A percentile compares a stretch with the other conserved stretches of the same genome.
Conservation (phyloP, 2,329 filamentous ascomycete species). For the Ophiostoma ulmi region DNA sequence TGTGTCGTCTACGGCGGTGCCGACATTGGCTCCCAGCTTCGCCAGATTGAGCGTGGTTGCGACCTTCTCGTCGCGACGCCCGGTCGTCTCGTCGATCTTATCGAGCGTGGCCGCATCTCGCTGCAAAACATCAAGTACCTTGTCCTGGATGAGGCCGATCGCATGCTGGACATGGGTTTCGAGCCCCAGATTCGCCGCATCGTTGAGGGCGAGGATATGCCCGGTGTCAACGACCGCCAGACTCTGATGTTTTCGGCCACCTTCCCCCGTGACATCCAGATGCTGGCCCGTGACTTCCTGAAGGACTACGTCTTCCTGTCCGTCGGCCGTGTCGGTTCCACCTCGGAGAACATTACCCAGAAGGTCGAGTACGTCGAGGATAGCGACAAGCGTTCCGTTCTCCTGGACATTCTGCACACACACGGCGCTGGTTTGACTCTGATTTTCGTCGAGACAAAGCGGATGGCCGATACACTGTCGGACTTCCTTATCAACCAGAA, state of each 20-base stretch:
- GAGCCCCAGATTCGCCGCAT: constrained; percentile 99
- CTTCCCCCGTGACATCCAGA: constrained; percentile 98
- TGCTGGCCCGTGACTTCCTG: constrained; percentile 96
- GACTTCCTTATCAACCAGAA: constrained; percentile 98
- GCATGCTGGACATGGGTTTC: constrained; percentile 99
- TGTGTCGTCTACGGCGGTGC: constrained; percentile 99
- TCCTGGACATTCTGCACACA: constrained; percentile 95
- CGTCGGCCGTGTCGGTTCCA: constrained; percentile 95
- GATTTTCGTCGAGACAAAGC: constrained; percentile 99
- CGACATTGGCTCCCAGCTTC: constrained; percentile 95
- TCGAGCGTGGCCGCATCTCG: constrained; percentile 97
- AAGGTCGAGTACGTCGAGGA: constrained; percentile 97
- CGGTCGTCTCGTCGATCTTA: constrained; percentile 93
- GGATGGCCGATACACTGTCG: constrained; percentile 95
- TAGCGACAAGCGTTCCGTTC: constrained; percentile 89
- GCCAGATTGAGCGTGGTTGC: constrained; percentile 94
- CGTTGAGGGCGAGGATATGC: constrained; percentile 98
- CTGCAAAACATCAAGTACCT: constrained; percentile 99
- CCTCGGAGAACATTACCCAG: constrained; percentile 99
- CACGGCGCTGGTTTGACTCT: constrained; percentile 82
- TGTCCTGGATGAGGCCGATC: constrained; percentile 97
- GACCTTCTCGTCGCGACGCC: constrained; percentile 96
- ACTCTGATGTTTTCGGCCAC: constrained; percentile 99
- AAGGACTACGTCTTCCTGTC: constrained; percentile 99
- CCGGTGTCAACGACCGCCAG: constrained; percentile 72